Evolutionary conservation across 2,329 filamentous ascomycete species (phyloP).

Genomic region (Diaporthe nobilis): DNA sequence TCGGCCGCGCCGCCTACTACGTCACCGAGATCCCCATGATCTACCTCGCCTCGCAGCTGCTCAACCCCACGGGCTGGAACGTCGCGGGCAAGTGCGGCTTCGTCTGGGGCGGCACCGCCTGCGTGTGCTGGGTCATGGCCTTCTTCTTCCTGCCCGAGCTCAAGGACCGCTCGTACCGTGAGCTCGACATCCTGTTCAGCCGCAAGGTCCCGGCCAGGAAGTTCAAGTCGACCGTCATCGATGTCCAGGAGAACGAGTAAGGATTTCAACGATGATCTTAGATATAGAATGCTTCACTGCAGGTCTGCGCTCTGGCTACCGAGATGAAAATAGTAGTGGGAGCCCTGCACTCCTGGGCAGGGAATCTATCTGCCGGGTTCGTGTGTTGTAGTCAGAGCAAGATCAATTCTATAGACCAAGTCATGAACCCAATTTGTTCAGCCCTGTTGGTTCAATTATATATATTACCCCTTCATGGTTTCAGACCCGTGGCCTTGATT

Average conservation of each 20-base stretch:
- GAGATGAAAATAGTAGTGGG: neutral
- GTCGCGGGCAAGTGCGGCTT: constrained; percentile 62
- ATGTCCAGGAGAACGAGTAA: constrained; percentile 58
- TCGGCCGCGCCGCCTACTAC: constrained; percentile 76
- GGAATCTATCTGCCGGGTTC: too few species aligned
- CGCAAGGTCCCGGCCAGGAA: constrained; percentile 57
- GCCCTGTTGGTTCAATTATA: neutral
- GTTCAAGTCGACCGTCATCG: constrained; percentile 60
- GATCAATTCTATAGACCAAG: neutral
- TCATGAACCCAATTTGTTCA: neutral
- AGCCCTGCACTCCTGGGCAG: neutral
- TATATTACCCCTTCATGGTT: neutral
- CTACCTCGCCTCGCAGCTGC: constrained; percentile 73
- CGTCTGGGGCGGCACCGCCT: constrained; percentile 61
- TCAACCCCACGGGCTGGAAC: constrained; percentile 65
- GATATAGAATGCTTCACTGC: too few species aligned
- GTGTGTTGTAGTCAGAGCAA: too few species aligned
- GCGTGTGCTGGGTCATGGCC: constrained; percentile 56
- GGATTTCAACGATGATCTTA: neutral
- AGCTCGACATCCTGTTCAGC: constrained; percentile 61
- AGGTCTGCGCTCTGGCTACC: too few species aligned
- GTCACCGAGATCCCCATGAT: constrained; percentile 76
- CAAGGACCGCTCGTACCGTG: constrained; percentile 60
- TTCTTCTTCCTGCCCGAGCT: constrained; percentile 61
- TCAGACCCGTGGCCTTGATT: too few species aligned